Evolutionary conservation across 225 moss, liverwort and hornwort species (phyloP), one percentile per base, ranked within the genome.

Genomic region (Pleurozium schreberi): DNA sequence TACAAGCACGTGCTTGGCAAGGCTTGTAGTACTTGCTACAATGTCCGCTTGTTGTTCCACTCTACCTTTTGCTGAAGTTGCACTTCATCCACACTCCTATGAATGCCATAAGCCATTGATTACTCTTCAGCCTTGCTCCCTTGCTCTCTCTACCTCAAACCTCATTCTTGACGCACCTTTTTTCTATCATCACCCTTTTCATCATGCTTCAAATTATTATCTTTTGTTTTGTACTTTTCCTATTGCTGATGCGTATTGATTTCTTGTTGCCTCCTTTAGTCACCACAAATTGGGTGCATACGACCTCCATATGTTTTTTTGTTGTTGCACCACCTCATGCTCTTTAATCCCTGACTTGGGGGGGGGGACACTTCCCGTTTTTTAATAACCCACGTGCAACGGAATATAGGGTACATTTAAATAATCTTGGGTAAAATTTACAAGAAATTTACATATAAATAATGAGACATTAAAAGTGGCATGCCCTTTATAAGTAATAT

Each of bases 41-140:
- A 1, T 0, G 2, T 73, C 5, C 2, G 0, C 4, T 74, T 1
- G 3, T 42, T 2, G 2, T 4, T 47, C 18, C 3, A 45, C 1
- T 0, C 28, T 28, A 71, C 3, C 14, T 2, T 28, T 73, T 28
- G 5, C 2, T 71, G 8, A 69, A 25, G 14, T 69, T 69, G 26
- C 3, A 15, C 9, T 42, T 5, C 27, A 43, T 70, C 38, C 19
- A 9, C 2, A 18, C 3, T 7, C 4, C 0, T 15, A 64, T 64
- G 42, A 70, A 70, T 42, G 8, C 40, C 8, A 8, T 70, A 5
- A 26, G 2, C 1, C 8, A 70, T 4, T 15, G 1, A 26, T 42
- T 3, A 70, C 5, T 70, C 5, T 42, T 70, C 42, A 69, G 14
- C 25, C 25, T 69, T 26, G 4, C 1, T 38, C 21, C 12, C 12